Percentiles rank a stretch among this genome's conserved stretches.
phyloP scores from a whole-genome alignment of 148 eudicot genomes.

The Heliosperma pusillum region DNA sequence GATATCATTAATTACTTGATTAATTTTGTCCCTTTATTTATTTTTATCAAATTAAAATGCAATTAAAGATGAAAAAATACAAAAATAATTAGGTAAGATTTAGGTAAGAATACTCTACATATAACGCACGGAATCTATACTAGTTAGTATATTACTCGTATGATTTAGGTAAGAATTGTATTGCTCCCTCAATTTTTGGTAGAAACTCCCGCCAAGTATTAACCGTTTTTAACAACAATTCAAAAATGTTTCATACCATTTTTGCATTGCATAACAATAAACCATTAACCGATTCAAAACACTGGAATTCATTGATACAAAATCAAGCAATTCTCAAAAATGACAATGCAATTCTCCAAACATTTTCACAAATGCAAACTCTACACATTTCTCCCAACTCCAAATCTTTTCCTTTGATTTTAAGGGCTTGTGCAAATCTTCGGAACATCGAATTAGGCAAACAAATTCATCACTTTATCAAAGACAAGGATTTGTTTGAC shows the following conservation, averaged over 20 bases:
- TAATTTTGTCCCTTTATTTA: no score
- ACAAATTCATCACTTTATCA: constrained; percentile 28
- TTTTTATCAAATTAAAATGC: no score
- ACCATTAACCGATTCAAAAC: constrained; percentile 14
- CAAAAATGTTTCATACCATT: background rate
- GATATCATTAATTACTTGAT: no score
- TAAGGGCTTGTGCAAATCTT: constrained; percentile 48
- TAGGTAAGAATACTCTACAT: no score
- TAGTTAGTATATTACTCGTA: no score
- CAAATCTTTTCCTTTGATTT: constrained; percentile 30
- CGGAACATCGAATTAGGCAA: constrained; percentile 42
- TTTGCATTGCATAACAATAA: background rate
- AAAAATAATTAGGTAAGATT: no score
- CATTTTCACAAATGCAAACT: constrained; percentile 40
- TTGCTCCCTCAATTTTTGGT: no score
- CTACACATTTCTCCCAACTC: constrained; percentile 31
- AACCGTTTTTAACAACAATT: constrained; percentile 14
- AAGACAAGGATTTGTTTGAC: constrained; percentile 17
- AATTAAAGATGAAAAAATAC: no score
- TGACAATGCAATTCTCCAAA: constrained; percentile 35
- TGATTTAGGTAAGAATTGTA: no score
- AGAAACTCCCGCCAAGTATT: constrained; percentile 21
- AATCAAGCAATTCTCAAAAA: constrained; percentile 38
- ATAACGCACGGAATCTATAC: no score
- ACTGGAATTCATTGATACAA: constrained; percentile 44